A percentile compares a stretch with the other conserved stretches of the same genome.
Conservation (phyloP, 148 eudicot genomes). For the Mesembryanthemum crystallinum region DNA sequence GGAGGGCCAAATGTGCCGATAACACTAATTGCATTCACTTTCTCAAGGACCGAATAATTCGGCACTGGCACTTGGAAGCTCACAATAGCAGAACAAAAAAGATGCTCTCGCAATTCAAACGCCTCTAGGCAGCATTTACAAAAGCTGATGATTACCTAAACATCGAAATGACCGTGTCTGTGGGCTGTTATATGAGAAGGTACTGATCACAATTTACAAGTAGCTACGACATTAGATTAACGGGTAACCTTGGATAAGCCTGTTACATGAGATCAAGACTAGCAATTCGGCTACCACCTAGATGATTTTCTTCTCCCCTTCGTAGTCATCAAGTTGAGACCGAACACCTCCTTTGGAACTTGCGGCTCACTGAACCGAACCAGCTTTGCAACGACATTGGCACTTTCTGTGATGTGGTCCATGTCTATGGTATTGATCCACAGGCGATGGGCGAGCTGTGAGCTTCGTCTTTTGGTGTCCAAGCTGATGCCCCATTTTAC, state of each 20-base stretch:
- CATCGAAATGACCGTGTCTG: slow-evolving; percentile 4
- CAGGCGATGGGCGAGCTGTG: slow-evolving; percentile 54
- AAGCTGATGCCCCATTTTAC: slow-evolving; percentile 72
- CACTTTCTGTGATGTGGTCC: slow-evolving; percentile 71
- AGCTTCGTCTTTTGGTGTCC: slow-evolving; percentile 61
- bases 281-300: slow-evolving; percentile 44
- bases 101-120: slow-evolving; percentile 8
- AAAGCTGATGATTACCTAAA: slow-evolving; percentile 5
- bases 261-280: slow-evolving; percentile 30
- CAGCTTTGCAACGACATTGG: slow-evolving; percentile 65
- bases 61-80: slow-evolving; percentile 1
- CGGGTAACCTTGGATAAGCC: not conserved
- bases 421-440: slow-evolving; percentile 59
- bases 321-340: slow-evolving; percentile 60
- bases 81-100: slow-evolving; percentile 17
- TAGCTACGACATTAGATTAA: slow-evolving; percentile 26
- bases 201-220: slow-evolving; percentile 12
- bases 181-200: not conserved
- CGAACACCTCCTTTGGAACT: slow-evolving; percentile 76
- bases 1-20: not conserved
- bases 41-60: slow-evolving; percentile 8
- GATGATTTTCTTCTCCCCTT: slow-evolving; percentile 42
- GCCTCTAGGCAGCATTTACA: slow-evolving; percentile 11
- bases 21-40: not conserved
- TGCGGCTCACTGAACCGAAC: slow-evolving; percentile 51